phyloP scores from a whole-genome alignment of 208 protist species.

The Leishmania arabica region DNA sequence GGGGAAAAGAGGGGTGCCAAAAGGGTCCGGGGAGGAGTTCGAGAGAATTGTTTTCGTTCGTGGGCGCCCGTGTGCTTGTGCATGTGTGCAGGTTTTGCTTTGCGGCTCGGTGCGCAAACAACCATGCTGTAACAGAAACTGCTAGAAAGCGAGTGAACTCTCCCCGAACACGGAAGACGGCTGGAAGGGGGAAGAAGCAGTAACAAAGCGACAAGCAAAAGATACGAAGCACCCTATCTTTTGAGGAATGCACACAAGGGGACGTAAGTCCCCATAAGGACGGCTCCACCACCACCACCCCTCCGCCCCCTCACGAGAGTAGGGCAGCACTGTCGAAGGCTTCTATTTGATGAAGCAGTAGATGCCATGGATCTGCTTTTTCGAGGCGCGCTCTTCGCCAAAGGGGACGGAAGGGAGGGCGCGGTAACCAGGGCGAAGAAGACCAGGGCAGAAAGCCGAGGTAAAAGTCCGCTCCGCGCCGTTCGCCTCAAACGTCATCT shows the following conservation, averaged over 20 bases:
- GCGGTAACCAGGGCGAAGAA: slow-evolving; percentile 73
- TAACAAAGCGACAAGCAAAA: slow-evolving; percentile 5
- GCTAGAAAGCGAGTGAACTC: slow-evolving; percentile 14
- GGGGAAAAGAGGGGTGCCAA: not conserved
- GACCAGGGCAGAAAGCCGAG: slow-evolving; percentile 63
- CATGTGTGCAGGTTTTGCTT: not conserved
- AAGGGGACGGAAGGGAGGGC: slow-evolving; percentile 58
- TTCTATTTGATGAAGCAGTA: slow-evolving; percentile 67
- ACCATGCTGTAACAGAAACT: slow-evolving; percentile 8
- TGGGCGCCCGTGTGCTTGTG: not conserved
- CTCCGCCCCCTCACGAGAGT: not conserved
- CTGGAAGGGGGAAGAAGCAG: not conserved
- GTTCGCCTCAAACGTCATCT: slow-evolving; percentile 76
- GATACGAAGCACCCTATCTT: not conserved
- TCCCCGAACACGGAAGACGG: not conserved
- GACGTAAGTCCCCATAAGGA: not conserved
- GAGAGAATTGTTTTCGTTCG: not conserved
- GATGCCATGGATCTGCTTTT: slow-evolving; percentile 52
- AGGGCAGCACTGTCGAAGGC: not conserved
- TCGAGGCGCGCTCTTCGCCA: slow-evolving; percentile 43
- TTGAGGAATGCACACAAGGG: not conserved
- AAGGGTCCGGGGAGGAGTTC: not conserved
- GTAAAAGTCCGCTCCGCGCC: slow-evolving; percentile 57
- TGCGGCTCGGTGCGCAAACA: not conserved
- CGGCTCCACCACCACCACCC: not conserved